These are phyloP conservation scores for Aspergillus ostianus DNA, from an alignment of 495 filamentous ascomycete genomes.

Conservation along the genomic window DNA sequence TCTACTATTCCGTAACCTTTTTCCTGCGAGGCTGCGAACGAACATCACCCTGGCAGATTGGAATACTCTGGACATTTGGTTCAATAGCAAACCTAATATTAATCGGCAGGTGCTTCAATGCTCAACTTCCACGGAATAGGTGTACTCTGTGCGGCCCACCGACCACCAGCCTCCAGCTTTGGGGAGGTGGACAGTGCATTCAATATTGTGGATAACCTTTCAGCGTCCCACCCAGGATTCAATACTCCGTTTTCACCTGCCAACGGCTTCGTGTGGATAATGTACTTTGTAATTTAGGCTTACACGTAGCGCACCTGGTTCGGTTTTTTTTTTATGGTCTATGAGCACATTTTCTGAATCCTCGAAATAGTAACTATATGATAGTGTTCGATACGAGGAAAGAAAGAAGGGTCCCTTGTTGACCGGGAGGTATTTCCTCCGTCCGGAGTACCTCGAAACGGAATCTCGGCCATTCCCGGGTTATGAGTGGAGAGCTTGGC, in stretches of 20 bases:
- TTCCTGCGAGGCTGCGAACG: too few species aligned
- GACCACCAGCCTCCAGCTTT: background rate
- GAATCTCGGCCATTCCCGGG: conserved; percentile 34
- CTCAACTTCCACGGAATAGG: background rate
- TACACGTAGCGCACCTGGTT: background rate
- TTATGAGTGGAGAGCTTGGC: conserved; percentile 28
- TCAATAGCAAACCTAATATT: background rate
- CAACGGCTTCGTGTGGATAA: background rate
- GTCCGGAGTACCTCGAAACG: conserved; percentile 13
- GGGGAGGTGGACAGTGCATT: background rate
- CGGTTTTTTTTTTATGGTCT: too few species aligned
- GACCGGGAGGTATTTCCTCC: background rate
- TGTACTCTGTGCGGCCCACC: background rate
- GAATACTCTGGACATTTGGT: background rate
- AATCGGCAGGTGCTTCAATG: background rate
- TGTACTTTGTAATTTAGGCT: background rate
- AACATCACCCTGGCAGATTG: background rate
- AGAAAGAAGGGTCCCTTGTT: too few species aligned
- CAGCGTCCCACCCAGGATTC: background rate
- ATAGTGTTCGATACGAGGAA: too few species aligned
- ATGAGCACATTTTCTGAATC: too few species aligned
- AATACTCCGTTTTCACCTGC: background rate
- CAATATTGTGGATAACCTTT: background rate
- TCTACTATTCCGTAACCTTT: background rate
- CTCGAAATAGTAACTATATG: background rate